Evolutionary conservation across 768 basidiomycete genomes (phyloP), one percentile per base, ranked within the genome.

Genomic region (Lactifluus hygrophoroides): DNA sequence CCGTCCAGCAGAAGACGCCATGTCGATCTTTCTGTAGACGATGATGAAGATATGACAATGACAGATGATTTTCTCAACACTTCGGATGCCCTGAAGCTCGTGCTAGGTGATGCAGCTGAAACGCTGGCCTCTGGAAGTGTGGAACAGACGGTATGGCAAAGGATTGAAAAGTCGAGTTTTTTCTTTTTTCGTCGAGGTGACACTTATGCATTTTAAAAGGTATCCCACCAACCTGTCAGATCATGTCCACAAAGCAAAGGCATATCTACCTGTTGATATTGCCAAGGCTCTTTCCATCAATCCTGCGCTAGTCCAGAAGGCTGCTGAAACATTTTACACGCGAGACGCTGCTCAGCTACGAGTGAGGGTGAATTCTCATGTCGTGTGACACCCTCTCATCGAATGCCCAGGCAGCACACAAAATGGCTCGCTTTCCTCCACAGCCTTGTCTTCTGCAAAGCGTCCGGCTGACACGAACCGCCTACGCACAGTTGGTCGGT

Each of bases 241-340:
- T 58, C 94, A 90, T 66, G 73, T 86, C 9, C 96, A 99, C 68
- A 70, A 70, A 10, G 83, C 94, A 0, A 85, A 86, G 60, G 89
- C 82, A 1, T 89, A 88, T 66, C 69, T 99, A 8, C 94, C 96
- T 5, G 61, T 75, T 16, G 88, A 92, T 53, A 80, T 98, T 53
- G 89, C 86, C 3, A 83, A 79, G 66, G 85, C 88, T 0, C 75
- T 99, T 30, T 68, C 75, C 7, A 71, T 74, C 10, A 74, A 83
- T 60, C 86, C 86, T 0, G 72, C 77, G 2, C 78, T 99, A 14
- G 76, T 94, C 16, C 93, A 97, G 65, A 87, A 85, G 66, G 89
- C 94, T 0, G 80, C 89, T 3, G 94, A 94, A 71, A 80, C 88
- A 4, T 99, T 99, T 70, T 99, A 99, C 70, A 96, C 94, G 3